phyloP scores from a whole-genome alignment of 1,284 basidiomycete genomes.

The Tremellales sp. region DNA sequence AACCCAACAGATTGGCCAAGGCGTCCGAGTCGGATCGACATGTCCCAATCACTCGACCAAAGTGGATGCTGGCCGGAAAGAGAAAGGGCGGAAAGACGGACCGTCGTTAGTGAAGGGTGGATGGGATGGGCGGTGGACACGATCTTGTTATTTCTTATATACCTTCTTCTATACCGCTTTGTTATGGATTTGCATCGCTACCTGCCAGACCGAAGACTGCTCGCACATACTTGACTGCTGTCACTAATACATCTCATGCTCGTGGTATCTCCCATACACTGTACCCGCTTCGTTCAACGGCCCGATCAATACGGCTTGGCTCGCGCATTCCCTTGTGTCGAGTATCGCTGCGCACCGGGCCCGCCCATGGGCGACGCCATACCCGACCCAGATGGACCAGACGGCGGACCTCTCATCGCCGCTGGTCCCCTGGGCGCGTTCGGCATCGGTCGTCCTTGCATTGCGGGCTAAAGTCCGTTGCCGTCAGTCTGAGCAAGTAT shows the following conservation, averaged over 20 bases:
- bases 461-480: constrained; percentile 31
- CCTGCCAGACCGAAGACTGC: no score
- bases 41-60: constrained; percentile 48
- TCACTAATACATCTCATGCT: no score
- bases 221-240: no score
- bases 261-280: no score
- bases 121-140: no score
- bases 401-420: constrained; percentile 48
- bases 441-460: constrained; percentile 24
- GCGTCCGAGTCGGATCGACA: constrained; percentile 82
- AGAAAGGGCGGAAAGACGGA: constrained; percentile 82
- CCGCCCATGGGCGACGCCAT: constrained; percentile 49
- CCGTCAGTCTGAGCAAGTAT: constrained; percentile 6
- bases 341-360: constrained; percentile 56
- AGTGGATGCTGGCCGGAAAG: constrained; percentile 73
- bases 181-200: no score
- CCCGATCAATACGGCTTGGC: constrained; percentile 46
- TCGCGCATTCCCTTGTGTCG: constrained; percentile 44
- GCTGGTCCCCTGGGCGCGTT: constrained; percentile 50
- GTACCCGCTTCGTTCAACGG: no score
- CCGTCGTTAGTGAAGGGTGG: constrained; percentile 58
- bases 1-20: constrained; percentile 78
- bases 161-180: no score
- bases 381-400: constrained; percentile 32
- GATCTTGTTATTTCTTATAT: no score